These are phyloP conservation scores for Lecanicillium sp. DNA, from an alignment of 2,329 filamentous ascomycete species.

Conservation along the genomic window DNA sequence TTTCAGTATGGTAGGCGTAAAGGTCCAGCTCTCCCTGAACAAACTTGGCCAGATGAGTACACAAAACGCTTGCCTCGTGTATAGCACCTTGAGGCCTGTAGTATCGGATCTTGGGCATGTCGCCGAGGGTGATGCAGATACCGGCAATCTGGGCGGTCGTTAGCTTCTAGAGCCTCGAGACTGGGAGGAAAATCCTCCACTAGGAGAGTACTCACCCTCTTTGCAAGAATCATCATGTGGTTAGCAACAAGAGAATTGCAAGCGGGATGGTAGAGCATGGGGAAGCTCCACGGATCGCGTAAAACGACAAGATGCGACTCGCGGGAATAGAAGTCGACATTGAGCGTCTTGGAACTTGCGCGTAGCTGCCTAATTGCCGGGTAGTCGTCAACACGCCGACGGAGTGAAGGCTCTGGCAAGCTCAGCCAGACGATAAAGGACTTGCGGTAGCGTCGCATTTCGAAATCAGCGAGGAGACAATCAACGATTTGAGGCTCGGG, in stretches of 20 bases:
- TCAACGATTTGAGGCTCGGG: constrained; percentile 84
- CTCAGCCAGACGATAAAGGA: constrained; percentile 79
- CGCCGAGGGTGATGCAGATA: constrained; percentile 84
- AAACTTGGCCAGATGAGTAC: constrained; percentile 79
- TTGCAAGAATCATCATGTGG: constrained; percentile 78
- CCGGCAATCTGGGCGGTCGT: constrained; percentile 31
- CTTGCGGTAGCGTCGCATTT: constrained; percentile 71
- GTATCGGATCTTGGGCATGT: constrained; percentile 89
- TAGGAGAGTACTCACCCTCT: constrained; percentile 55
- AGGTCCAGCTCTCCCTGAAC: constrained; percentile 86
- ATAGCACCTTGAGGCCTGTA: constrained; percentile 66
- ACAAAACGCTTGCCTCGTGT: constrained; percentile 84
- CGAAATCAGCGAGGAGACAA: constrained; percentile 87
- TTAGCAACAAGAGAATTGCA: constrained; percentile 77
- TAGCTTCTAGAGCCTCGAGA: constrained; percentile 2
- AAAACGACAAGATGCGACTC: constrained; percentile 91
- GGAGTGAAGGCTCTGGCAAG: constrained; percentile 61
- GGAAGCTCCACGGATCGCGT: constrained; percentile 92
- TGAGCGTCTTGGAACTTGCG: constrained; percentile 71
- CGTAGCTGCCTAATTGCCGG: constrained; percentile 64
- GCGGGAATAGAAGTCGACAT: constrained; percentile 81
- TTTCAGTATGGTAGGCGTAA: constrained; percentile 74
- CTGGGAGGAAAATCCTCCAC: too few species aligned
- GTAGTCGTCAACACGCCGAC: constrained; percentile 66
- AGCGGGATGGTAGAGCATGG: constrained; percentile 78